These are phyloP conservation scores for Croton setiger DNA, from an alignment of 441 rosid species.

Conservation along the genomic window DNA sequence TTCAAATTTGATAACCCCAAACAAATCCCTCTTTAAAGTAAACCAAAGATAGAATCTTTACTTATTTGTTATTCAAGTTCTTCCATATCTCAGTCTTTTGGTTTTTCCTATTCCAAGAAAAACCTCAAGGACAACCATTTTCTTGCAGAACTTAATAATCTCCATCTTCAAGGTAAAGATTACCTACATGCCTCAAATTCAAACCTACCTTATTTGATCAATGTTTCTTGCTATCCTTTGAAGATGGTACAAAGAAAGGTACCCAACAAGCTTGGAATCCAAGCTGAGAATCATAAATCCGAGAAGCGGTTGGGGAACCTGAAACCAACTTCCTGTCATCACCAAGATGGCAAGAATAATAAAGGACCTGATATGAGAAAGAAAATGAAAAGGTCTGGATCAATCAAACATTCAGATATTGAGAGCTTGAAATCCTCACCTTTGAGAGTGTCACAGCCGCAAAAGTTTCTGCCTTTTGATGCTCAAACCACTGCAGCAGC, in stretches of 20 bases:
- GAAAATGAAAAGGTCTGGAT: conserved; percentile 70
- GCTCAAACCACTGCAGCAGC: conserved; percentile 20
- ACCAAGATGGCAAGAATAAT: conserved; percentile 55
- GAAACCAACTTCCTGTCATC: conserved; percentile 36
- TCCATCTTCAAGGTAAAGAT: conserved; percentile 34
- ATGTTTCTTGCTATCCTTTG: conserved; percentile 33
- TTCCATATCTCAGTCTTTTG: background rate
- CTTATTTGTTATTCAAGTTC: conserved; percentile 20
- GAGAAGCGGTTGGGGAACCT: conserved; percentile 45
- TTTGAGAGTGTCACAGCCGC: conserved; percentile 37
- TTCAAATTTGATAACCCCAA: conserved; percentile 29
- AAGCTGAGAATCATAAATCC: conserved; percentile 42
- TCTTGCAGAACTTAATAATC: conserved; percentile 28
- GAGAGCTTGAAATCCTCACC: conserved; percentile 33
- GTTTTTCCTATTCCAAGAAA: background rate
- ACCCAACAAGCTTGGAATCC: conserved; percentile 47
- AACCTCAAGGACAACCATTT: conserved; percentile 15
- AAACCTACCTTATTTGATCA: conserved; percentile 13
- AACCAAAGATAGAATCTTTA: conserved; percentile 24
- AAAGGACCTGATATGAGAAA: conserved; percentile 62
- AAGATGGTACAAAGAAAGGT: conserved; percentile 81
- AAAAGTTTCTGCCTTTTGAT: conserved; percentile 43
- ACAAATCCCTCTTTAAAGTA: conserved; percentile 6
- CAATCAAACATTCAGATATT: conserved; percentile 46
- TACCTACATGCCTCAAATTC: background rate